Percentiles rank a stretch among this genome's conserved stretches.
These are phyloP conservation scores for Solanum chilense DNA, from an alignment of 257 asterid genomes.

Conservation along the genomic window DNA sequence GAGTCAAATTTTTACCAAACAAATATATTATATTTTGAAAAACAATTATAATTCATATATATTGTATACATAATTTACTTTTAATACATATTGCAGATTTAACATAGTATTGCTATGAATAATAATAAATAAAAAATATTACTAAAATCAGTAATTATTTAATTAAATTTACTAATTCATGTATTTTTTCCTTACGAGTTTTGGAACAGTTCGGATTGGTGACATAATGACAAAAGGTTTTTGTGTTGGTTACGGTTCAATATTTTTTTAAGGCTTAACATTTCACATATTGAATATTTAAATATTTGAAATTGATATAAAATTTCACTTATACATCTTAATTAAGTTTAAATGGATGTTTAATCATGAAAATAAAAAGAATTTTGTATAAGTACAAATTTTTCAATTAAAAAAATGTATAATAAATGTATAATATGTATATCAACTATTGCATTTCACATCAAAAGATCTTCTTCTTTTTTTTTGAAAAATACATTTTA, in stretches of 20 bases:
- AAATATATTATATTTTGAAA: too few species aligned
- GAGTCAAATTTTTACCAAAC: too few species aligned
- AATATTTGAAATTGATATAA: neutral
- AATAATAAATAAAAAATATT: too few species aligned
- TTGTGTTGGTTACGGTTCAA: neutral
- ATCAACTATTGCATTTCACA: neutral
- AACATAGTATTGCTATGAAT: too few species aligned
- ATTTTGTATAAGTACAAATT: neutral
- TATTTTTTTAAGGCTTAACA: neutral
- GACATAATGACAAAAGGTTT: neutral
- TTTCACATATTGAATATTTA: neutral
- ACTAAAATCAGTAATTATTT: too few species aligned
- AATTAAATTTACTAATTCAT: too few species aligned
- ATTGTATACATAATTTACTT: too few species aligned
- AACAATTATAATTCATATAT: too few species aligned
- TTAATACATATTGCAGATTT: too few species aligned
- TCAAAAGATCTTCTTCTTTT: neutral
- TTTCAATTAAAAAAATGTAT: neutral
- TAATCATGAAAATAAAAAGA: neutral
- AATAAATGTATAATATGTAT: neutral
- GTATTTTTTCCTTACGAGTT: neutral
- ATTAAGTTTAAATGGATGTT: neutral
- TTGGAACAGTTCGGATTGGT: neutral
- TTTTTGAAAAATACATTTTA: neutral
- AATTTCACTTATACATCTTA: neutral